Evolutionary conservation across 306 rosid species (phyloP).

Genomic region (Cyamopsis tetragonoloba): DNA sequence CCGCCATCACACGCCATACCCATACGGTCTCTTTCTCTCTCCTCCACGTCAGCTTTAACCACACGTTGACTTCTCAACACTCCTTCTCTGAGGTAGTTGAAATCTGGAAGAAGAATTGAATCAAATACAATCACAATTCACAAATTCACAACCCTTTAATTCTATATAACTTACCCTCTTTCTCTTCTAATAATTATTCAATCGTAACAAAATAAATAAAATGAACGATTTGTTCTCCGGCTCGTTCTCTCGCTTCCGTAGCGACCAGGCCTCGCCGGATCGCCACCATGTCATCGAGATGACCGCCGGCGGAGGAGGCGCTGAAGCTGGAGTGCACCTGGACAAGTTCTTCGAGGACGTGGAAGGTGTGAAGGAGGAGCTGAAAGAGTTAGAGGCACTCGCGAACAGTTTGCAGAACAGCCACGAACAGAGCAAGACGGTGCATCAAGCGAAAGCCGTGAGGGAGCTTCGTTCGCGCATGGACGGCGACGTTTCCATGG

Average conservation of each 20-base stretch:
- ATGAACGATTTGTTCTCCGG: constrained; percentile 84
- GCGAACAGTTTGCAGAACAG: constrained; percentile 40
- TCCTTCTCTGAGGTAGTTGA: neutral
- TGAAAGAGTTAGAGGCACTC: constrained; percentile 59
- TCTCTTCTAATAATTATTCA: too few relatives aligned
- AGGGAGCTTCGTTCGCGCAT: constrained; percentile 81
- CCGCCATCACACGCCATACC: neutral
- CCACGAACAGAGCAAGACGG: constrained; percentile 79
- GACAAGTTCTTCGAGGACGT: constrained; percentile 81
- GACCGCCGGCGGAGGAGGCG: constrained; percentile 30
- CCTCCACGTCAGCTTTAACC: neutral
- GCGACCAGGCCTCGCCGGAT: constrained; percentile 48
- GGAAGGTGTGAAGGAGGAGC: constrained; percentile 77
- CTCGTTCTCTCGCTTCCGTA: constrained; percentile 71
- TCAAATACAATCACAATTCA: neutral
- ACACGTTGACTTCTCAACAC: neutral
- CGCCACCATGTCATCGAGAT: constrained; percentile 72
- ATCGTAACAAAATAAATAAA: neutral
- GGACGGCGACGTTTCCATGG: constrained; percentile 71
- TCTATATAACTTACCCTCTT: neutral
- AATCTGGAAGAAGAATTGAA: too few relatives aligned
- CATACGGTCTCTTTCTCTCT: neutral
- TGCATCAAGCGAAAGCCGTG: constrained; percentile 74
- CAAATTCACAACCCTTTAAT: neutral
- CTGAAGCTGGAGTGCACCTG: constrained; percentile 50